Percentiles rank a stretch among this genome's conserved stretches.
Evolutionary conservation across 495 filamentous ascomycete genomes (phyloP).

Genomic region (Sabuloglossum arenarium): DNA sequence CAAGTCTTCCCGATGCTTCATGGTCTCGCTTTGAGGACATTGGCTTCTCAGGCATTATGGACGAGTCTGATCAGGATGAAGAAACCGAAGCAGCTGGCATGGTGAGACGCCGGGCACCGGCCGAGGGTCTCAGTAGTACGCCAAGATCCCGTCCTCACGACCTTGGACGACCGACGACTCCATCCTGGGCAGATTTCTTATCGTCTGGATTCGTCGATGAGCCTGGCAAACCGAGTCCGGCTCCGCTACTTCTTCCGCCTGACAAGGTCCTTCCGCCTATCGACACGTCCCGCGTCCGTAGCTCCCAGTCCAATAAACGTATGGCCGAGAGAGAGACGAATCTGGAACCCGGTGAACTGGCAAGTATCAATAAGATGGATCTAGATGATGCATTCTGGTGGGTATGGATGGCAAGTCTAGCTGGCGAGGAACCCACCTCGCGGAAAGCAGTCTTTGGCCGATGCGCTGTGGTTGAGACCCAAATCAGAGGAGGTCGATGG

Average conservation of each 20-base stretch:
- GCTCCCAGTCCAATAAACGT: constrained; percentile 71
- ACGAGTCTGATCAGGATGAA: constrained; percentile 46
- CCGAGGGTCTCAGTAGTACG: constrained; percentile 25
- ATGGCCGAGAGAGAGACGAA: constrained; percentile 35
- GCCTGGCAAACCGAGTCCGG: constrained; percentile 25
- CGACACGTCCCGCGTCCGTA: constrained; percentile 44
- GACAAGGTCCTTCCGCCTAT: constrained; percentile 86
- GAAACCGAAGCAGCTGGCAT: constrained; percentile 17
- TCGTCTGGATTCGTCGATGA: constrained; percentile 81
- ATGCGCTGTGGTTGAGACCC: constrained; percentile 79
- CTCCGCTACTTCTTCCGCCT: constrained; percentile 57
- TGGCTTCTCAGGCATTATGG: constrained; percentile 64
- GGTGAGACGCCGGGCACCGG: not conserved
- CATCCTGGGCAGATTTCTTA: constrained; percentile 94
- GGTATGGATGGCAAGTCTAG: constrained; percentile 97
- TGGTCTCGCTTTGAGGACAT: constrained; percentile 96
- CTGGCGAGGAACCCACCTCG: constrained; percentile 61
- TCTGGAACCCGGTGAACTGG: constrained; percentile 81
- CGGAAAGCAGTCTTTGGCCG: constrained; percentile 88
- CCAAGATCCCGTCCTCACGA: constrained; percentile 41
- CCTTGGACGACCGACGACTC: constrained; percentile 71
- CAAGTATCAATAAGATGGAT: constrained; percentile 68
- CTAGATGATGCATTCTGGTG: constrained; percentile 98
- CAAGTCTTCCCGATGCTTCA: constrained; percentile 58
- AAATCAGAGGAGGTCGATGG: constrained; percentile 67